Base-by-base conservation (phyloP, 1,284 basidiomycete genomes). In the Trichosporon faecale region DNA sequence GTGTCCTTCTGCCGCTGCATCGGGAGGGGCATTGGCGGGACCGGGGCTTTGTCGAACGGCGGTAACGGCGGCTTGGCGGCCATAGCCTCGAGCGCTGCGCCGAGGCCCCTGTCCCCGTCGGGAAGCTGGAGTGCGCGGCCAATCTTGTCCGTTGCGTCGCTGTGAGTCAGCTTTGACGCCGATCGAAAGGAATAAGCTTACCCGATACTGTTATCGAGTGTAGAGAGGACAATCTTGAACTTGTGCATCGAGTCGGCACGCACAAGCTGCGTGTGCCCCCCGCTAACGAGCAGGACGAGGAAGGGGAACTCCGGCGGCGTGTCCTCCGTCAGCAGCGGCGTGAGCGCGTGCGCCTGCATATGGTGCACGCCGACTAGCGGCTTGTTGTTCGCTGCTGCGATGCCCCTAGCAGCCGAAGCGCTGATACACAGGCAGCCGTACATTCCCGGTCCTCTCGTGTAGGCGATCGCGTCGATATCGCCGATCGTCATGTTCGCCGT, bases 281-380 rank as follows among this genome's bases (percentile, higher is more conserved):
- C 95, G 0, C 93, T 94, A 65, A 95, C 86, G 27, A 98, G 87
- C 12, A 97, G 86, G 0, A 91, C 91, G 44, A 97, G 86, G 85
- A 95, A 97, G 0, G 95, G 95, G 78, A 91, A 97, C 14, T 78
- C 75, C 0, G 93, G 92, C 4, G 85, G 84, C 21, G 85, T 77
- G 0, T 73, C 44, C 37, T 85, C 79, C 0, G 94, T 95, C 11
- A 97, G 87, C 29, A 93, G 83, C 0, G 92, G 87, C 0, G 94
- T 97, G 0, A 97, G 85, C 0, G 95, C 93, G 77, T 98, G 95
- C 0, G 93, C 95, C 93, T 96, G 94, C 95, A 97, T 97, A 78
- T 97, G 95, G 82, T 97, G 93, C 2, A 96, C 91, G 4, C 93
- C 94, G 8, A 97, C 88, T 1, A 96, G 74, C 0, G 94, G 94